Conservation (phyloP, 2,329 filamentous ascomycete species). For the Hypoxylon sp. region DNA sequence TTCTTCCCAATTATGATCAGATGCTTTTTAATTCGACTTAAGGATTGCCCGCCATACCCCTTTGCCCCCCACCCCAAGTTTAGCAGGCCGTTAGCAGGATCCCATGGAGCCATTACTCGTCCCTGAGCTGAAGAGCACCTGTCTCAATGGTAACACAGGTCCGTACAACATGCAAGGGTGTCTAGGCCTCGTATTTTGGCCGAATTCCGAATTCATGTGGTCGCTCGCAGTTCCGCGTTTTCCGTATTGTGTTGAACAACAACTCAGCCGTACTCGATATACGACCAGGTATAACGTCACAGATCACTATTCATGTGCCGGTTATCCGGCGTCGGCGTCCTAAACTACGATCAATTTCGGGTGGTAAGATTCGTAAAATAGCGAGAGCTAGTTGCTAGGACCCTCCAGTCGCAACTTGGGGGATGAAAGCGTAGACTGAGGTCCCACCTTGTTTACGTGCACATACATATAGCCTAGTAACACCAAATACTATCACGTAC, state of each 20-base stretch:
- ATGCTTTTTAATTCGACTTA: neutral
- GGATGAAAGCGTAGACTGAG: neutral
- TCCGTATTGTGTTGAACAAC: neutral
- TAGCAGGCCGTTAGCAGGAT: neutral
- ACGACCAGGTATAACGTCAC: neutral
- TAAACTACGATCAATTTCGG: neutral
- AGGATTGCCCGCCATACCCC: neutral
- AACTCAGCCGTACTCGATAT: neutral
- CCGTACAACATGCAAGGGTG: neutral
- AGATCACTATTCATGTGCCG: neutral
- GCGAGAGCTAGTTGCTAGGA: neutral
- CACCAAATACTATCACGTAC: neutral
- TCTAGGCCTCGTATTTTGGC: neutral
- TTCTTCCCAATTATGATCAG: neutral
- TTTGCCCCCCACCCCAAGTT: neutral
- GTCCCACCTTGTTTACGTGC: neutral
- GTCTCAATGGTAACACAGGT: neutral
- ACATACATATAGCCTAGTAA: neutral
- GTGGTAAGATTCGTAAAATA: neutral
- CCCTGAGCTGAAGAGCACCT: neutral
- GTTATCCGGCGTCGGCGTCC: neutral
- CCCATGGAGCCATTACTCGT: neutral
- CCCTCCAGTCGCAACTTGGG: neutral
- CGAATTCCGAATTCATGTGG: neutral
- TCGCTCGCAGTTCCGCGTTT: neutral